Base-by-base conservation (phyloP, 257 asterid genomes). In the Echites panduratus region DNA sequence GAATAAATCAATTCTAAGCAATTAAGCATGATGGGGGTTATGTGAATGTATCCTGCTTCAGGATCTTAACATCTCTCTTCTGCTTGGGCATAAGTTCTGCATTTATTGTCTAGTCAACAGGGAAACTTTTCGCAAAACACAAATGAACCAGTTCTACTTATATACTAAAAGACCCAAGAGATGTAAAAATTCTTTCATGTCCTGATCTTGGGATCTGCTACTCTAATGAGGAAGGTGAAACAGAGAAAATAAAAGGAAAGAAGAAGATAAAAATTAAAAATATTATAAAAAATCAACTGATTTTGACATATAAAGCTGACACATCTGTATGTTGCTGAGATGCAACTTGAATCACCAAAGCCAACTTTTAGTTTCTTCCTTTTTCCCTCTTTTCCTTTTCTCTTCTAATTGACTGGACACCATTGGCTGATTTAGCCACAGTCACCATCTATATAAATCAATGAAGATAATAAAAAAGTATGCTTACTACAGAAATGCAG, bases 331-430 rank as follows among this genome's bases (percentile, higher is more conserved):
- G 49, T 40, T 64, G 49, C 49, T 19, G 69, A 38, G 16, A 7
- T 63, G 68, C 69, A 38, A 38, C 27, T 38, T 38, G 69, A 64
- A 38, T 35, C 69, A 19, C 69, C 69, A 64, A 38, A 7, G 47
- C 27, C 29, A 64, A 64, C 49, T 19, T 0, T 64, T 64, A 64
- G 49, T 38, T 38, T 58, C 38, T 32, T 32, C 38, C 26, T 0
- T 22, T 56, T 9, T 29, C 20, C 8, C 38, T 58, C 4, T 22
- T 56, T 9, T 29, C 20, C 8, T 7, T 38, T 38, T 0, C 20
- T 27, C 20, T 38, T 64, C 29, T 38, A 38, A 38, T 19, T 20
- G 40, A 58, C 19, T 2, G 49, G 6, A 38, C 17, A 63, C 7
- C 8, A 11, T 19, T 64, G 17, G 22, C 6, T 22, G 20, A 35